Base-by-base conservation (phyloP, 805 yeast genomes). In the Starmerella sirachaensis region DNA sequence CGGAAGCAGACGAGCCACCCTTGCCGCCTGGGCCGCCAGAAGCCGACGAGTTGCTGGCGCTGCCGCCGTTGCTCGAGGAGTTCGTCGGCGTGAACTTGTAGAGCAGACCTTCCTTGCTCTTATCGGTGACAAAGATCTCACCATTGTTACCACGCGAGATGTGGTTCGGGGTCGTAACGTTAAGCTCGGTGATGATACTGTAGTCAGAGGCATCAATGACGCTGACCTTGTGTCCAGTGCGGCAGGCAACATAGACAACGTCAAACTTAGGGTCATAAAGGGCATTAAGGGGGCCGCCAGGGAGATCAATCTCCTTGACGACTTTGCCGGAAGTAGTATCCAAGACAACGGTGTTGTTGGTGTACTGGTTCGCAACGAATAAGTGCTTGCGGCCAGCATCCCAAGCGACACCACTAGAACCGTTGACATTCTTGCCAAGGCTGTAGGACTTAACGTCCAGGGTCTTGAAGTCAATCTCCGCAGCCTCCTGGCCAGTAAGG, bases 121-220 rank as follows among this genome's bases (percentile, higher is more conserved):
- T 39, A 41, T 43, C 46, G 17, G 26, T 16, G 14, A 43, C 41
- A 29, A 14, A 43, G 23, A 33, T 30, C 16, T 22, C 18, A 10
- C 46, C 46, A 9, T 37, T 27, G 25, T 28, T 17, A 29, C 27
- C 43, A 18, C 33, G 13, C 14, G 38, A 9, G 23, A 40, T 29
- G 38, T 43, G 43, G 43, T 43, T 43, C 13, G 46, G 46, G 17
- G 36, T 33, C 11, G 25, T 32, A 35, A 37, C 39, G 29, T 33
- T 29, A 11, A 43, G 23, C 19, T 30, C 17, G 11, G 32, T 27
- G 16, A 43, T 37, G 31, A 40, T 28, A 22, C 33, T 33, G 36
- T 13, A 25, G 31, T 29, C 34, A 12, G 14, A 35, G 16, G 46
- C 40, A 16, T 43, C 46, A 32, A 43, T 43, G 14, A 43, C 46